Percentiles rank a stretch among this genome's conserved stretches.
Evolutionary conservation across 1,284 basidiomycete genomes (phyloP).

Genomic region (Marasmius tenuissimus): DNA sequence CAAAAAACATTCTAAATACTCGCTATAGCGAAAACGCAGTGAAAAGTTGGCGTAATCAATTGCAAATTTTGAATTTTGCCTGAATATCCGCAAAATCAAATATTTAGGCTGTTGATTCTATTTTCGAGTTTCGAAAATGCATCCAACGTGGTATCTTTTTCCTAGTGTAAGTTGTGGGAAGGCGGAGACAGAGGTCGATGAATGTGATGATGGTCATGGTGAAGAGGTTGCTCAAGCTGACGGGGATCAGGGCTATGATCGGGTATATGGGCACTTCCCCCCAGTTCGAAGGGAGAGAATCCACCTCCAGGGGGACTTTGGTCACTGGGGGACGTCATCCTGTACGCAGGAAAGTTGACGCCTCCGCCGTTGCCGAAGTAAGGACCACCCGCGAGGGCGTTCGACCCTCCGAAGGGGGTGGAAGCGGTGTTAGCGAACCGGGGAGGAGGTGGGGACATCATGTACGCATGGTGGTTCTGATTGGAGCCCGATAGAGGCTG

Average conservation of each 20-base stretch:
- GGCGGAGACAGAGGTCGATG: constrained; percentile 48
- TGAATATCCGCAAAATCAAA: too few relatives aligned
- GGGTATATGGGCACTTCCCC: constrained; percentile 57
- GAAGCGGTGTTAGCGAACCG: constrained; percentile 56
- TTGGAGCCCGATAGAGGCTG: constrained; percentile 25
- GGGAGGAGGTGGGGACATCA: constrained; percentile 60
- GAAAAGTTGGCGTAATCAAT: too few relatives aligned
- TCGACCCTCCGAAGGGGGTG: constrained; percentile 31
- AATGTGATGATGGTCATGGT: constrained; percentile 36
- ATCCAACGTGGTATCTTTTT: too few relatives aligned
- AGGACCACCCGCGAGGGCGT: constrained; percentile 27
- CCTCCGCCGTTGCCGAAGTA: constrained; percentile 23
- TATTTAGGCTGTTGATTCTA: too few relatives aligned
- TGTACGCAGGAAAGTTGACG: constrained; percentile 32
- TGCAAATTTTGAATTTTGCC: too few relatives aligned
- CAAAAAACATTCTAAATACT: too few relatives aligned
- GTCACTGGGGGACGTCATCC: constrained; percentile 25
- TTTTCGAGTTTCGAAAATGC: too few relatives aligned
- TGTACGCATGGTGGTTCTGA: constrained; percentile 32
- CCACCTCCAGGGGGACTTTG: constrained; percentile 27
- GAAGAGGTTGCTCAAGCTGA: constrained; percentile 36
- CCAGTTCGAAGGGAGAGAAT: constrained; percentile 67
- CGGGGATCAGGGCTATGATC: constrained; percentile 51
- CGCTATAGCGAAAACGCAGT: too few relatives aligned
- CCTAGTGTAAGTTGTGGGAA: constrained; percentile 51